Percentiles rank a stretch among this genome's conserved stretches.
These are phyloP conservation scores for Crithidia mellificae DNA, from an alignment of 208 protist species.

Conservation along the genomic window DNA sequence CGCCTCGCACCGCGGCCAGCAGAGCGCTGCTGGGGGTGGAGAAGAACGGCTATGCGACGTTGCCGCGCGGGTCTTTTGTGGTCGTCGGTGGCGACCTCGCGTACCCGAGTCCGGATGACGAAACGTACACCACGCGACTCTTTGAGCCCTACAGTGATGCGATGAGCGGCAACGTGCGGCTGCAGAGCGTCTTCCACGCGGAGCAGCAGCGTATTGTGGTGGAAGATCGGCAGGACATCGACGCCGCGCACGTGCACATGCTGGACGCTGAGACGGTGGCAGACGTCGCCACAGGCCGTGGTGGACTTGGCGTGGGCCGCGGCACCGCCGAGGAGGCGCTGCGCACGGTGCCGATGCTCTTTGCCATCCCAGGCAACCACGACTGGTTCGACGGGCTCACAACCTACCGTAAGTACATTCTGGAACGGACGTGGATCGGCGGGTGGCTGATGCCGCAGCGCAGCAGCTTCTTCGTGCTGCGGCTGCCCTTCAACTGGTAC, in stretches of 20 bases:
- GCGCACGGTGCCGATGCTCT: conserved; percentile 68
- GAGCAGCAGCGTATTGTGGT: conserved; percentile 50
- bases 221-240: conserved; percentile 41
- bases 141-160: conserved; percentile 75
- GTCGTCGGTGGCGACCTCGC: conserved; percentile 83
- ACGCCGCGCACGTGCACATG: conserved; percentile 62
- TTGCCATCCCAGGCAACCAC: conserved; percentile 88
- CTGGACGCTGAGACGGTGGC: conserved; percentile 52
- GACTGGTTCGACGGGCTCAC: conserved; percentile 90
- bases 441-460: conserved; percentile 89
- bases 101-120: conserved; percentile 76
- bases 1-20: background rate
- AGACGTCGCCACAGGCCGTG: conserved; percentile 30
- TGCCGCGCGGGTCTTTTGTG: conserved; percentile 79
- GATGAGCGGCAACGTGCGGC: conserved; percentile 40
- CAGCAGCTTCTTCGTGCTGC: conserved; percentile 79
- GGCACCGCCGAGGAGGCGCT: conserved; percentile 54
- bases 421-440: conserved; percentile 71
- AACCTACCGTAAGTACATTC: conserved; percentile 79
- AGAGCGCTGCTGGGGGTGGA: background rate
- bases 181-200: conserved; percentile 54
- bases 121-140: conserved; percentile 77
- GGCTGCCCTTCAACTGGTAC: conserved; percentile 85
- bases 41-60: conserved; percentile 23
- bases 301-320: conserved; percentile 27